phyloP scores from a whole-genome alignment of 169 alveolate species.

The Cryptosporidium andersoni region DNA sequence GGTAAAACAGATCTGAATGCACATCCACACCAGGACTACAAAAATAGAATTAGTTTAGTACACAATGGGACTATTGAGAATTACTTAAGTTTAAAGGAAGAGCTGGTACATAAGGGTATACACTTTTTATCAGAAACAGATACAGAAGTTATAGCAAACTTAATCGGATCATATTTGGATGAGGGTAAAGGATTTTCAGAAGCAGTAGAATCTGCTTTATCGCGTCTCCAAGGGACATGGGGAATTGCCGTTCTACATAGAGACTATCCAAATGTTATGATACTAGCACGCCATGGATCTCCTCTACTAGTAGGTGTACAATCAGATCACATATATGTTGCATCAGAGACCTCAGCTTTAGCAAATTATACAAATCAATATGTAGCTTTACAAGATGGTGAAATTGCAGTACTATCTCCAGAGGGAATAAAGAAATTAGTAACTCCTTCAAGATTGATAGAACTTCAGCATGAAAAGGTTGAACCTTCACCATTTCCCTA shows the following conservation, averaged over 20 bases:
- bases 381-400: constrained; percentile 88
- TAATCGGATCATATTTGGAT: constrained; percentile 89
- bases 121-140: constrained; percentile 90
- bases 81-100: constrained; percentile 78
- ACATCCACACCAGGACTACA: constrained; percentile 95
- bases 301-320: constrained; percentile 89
- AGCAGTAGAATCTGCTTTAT: constrained; percentile 87
- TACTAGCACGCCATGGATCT: constrained; percentile 92
- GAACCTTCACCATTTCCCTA: constrained; percentile 86
- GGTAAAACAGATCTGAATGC: constrained; percentile 94
- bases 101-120: constrained; percentile 79
- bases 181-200: constrained; percentile 80
- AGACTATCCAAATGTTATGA: constrained; percentile 85
- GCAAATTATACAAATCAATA: constrained; percentile 90
- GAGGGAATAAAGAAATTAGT: constrained; percentile 80
- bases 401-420: constrained; percentile 83
- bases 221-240: constrained; percentile 94
- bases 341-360: constrained; percentile 94
- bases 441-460: constrained; percentile 68
- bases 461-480: constrained; percentile 77
- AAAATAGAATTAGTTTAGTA: constrained; percentile 88
- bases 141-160: constrained; percentile 95
- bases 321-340: constrained; percentile 86
- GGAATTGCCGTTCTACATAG: constrained; percentile 90
- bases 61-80: constrained; percentile 97